phyloP scores from a whole-genome alignment of 2,329 filamentous ascomycete genomes.

The Alternaria sp. region DNA sequence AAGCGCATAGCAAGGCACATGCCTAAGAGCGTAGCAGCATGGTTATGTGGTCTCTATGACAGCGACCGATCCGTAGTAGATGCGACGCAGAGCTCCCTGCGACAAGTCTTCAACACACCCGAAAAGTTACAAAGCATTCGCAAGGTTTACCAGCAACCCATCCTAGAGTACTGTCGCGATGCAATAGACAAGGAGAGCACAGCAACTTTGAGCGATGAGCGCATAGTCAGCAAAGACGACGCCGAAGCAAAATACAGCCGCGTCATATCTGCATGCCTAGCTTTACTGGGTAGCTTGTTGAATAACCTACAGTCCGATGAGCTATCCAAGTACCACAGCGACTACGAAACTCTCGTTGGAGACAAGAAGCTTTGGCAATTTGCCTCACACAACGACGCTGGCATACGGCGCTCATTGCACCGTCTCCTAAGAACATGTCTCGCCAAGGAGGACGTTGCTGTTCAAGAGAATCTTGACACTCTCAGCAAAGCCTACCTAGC shows the following conservation, averaged over 20 bases:
- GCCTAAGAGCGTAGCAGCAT: constrained; percentile 81
- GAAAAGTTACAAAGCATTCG: constrained; percentile 82
- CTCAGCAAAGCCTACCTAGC: constrained; percentile 75
- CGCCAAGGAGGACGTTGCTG: constrained; percentile 56
- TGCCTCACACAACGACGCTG: constrained; percentile 63
- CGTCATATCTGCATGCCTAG: constrained; percentile 70
- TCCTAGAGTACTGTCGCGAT: constrained; percentile 82
- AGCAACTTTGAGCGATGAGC: constrained; percentile 86
- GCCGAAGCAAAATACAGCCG: constrained; percentile 84
- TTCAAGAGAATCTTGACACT: constrained; percentile 58
- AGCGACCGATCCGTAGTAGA: constrained; percentile 78
- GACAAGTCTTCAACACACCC: constrained; percentile 76
- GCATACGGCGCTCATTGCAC: constrained; percentile 67
- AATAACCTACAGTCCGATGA: constrained; percentile 58
- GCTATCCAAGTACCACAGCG: constrained; percentile 65
- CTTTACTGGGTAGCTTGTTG: constrained; percentile 64
- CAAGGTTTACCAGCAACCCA: constrained; percentile 79
- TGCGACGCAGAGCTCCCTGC: constrained; percentile 79
- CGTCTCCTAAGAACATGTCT: constrained; percentile 62
- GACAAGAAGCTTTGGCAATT: constrained; percentile 70
- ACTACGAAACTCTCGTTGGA: constrained; percentile 72
- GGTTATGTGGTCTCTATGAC: constrained; percentile 90
- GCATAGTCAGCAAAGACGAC: constrained; percentile 84
- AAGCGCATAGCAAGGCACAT: constrained; percentile 86
- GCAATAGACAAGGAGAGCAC: constrained; percentile 80